These are phyloP conservation scores for Cystobasidium pallidum DNA, from an alignment of 1,284 basidiomycete genomes.

Conservation along the genomic window DNA sequence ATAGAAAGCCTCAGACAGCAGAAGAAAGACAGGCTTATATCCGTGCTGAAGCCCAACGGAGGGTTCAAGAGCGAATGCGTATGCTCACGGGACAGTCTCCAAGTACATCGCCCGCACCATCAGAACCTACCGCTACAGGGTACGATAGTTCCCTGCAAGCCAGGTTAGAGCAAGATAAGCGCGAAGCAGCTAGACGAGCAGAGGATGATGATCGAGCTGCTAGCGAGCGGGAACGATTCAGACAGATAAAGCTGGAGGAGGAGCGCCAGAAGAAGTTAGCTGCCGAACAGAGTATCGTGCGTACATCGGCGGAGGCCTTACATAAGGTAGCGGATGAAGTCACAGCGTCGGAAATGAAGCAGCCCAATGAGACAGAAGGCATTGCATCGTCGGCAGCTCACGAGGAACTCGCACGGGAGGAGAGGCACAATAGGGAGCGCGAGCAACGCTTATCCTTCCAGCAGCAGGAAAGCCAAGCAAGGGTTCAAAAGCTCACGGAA, in stretches of 20 bases:
- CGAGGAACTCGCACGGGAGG: conserved; percentile 64
- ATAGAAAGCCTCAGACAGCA: conserved; percentile 69
- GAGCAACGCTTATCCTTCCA: conserved; percentile 76
- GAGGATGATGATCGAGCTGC: conserved; percentile 69
- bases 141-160: conserved; percentile 51
- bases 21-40: conserved; percentile 82
- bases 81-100: conserved; percentile 73
- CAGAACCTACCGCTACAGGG: conserved; percentile 46
- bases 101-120: conserved; percentile 61
- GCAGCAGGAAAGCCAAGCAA: conserved; percentile 57
- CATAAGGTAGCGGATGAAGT: conserved; percentile 50
- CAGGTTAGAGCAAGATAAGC: conserved; percentile 54
- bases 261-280: conserved; percentile 61
- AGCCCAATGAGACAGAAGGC: not conserved
- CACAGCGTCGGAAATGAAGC: conserved; percentile 35
- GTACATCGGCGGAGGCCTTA: conserved; percentile 63
- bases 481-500: conserved; percentile 58
- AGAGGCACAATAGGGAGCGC: conserved; percentile 73
- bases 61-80: conserved; percentile 83
- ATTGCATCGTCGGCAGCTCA: conserved; percentile 43
- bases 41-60: conserved; percentile 77
- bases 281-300: conserved; percentile 50
- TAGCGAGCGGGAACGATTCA: conserved; percentile 65
- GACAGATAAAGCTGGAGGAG: conserved; percentile 63
- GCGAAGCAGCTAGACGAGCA: conserved; percentile 55